Base-by-base conservation (phyloP, 148 eudicot genomes). In the Rheum nobile region DNA sequence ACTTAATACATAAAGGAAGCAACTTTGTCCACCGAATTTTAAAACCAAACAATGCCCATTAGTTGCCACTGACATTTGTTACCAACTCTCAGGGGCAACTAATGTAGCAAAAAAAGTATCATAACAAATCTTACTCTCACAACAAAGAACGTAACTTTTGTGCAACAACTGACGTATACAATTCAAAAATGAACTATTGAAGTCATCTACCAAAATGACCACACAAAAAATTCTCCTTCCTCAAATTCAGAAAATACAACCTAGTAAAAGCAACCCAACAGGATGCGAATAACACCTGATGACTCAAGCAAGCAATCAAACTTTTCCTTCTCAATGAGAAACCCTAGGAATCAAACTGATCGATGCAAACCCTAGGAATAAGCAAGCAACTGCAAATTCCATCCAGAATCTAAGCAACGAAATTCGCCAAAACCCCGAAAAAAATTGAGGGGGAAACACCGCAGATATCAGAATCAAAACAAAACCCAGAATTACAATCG, bases 261-360 rank as follows among this genome's bases (percentile, higher is more conserved):
- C n/a, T n/a, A 47, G 21, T 47, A 17, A 8, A 17, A 47, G 19
- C 19, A 47, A 47, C 21, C 54, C 4, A 21, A 22, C 26, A 54
- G 21, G 61, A 6, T 22, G 12, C 21, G 22, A 48, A 48, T 19
- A 48, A 48, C 55, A 55, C 8, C 29, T 22, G 63, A 55, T 24
- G 13, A 26, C 32, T 55, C 8, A 24, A 9, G 9, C 9, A 31
- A 24, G 9, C 63, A 5, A 19, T 2, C 4, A 48, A 6, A 4
- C 6, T 5, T 17, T 7, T 19, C 55, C 22, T 48, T 48, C 22
- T 12, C 46, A 42, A 48, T 48, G 55, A 19, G 28, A 24, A 32
- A 32, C 70, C 57, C 11, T 50, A 50, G 57, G 70, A 37, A 65
- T 65, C 38, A 65, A 29, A 61, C 67, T 61, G 37, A 61, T 61